Evolutionary conservation across 495 filamentous ascomycete species (phyloP).

Genomic region (Penicillium pancosmium): DNA sequence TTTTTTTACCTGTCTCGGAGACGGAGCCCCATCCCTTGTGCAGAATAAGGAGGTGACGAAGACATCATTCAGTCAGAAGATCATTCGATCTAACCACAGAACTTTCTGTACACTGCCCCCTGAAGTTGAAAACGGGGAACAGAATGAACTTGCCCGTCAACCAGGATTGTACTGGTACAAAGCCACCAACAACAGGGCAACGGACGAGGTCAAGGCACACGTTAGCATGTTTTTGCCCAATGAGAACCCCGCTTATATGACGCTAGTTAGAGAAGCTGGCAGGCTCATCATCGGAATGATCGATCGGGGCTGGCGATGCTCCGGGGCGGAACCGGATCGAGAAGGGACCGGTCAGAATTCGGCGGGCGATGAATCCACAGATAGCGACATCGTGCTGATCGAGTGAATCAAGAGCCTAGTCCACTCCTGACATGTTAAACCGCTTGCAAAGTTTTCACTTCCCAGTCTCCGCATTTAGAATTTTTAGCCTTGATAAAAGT

Average conservation of each 20-base stretch:
- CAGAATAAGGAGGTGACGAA: constrained; percentile 30
- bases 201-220: constrained; percentile 82
- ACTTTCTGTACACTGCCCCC: constrained; percentile 84
- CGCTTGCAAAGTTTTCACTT: neutral
- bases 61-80: constrained; percentile 41
- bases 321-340: constrained; percentile 28
- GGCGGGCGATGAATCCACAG: constrained; percentile 23
- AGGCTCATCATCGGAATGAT: constrained; percentile 56
- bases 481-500: neutral
- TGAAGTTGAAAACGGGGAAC: constrained; percentile 48
- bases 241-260: constrained; percentile 78
- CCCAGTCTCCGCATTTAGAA: neutral
- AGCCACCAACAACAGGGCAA: constrained; percentile 74
- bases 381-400: constrained; percentile 45
- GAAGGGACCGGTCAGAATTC: constrained; percentile 5
- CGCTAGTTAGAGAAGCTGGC: constrained; percentile 66
- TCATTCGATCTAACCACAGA: constrained; percentile 55
- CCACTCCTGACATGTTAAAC: neutral
- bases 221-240: constrained; percentile 83
- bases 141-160: constrained; percentile 13
- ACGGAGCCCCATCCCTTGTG: constrained; percentile 51
- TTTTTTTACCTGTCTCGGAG: constrained; percentile 81
- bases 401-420: constrained; percentile 24
- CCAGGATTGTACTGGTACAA: constrained; percentile 59
- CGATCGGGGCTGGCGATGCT: constrained; percentile 46